Evolutionary conservation across 225 moss, liverwort and hornwort genomes (phyloP), one percentile per base, ranked within the genome.

Genomic region (Bryum argenteum): DNA sequence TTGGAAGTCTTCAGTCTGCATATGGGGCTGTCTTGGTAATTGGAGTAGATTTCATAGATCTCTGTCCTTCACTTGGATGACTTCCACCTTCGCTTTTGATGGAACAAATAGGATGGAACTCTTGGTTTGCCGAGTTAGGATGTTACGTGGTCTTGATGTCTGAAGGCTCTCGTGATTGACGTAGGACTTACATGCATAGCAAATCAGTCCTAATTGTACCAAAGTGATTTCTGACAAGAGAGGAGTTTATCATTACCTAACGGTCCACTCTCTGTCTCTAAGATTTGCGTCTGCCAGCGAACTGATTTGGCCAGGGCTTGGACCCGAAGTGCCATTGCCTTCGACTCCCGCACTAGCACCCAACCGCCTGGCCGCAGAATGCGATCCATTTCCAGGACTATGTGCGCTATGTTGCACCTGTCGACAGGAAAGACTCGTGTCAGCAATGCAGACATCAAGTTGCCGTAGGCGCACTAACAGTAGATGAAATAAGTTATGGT

Each of bases 261-360:
- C 45, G 93, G 91, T n/a, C 93, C 93, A 54, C 89, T 90, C 77
- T 91, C 93, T 2, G 93, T 89, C 21, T 85, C 82, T 44, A 87
- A 53, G 40, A 91, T 48, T 41, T 75, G 77, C 0, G 80, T 85
- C 78, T 72, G 85, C 93, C 91, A 93, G 10, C 75, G 71, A 37
- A 89, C 18, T 2, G 87, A 75, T 56, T 73, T 78, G 11, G 84
- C 89, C 67, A 93, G 73, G 6, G 75, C 77, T 75, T 89, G 81
- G 69, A 93, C 88, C 21, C 41, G 76, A 41, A 12, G 37, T 21
- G 77, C 89, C 87, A 91, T 84, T 38, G 65, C 73, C 60, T 75
- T 81, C 7, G 82, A 22, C 62, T 93, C 91, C 56, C 91, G 77
- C 63, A 91, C 80, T 19, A 93, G 72, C 45, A 74, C 82, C 82